Base-by-base conservation (phyloP, 1,284 basidiomycete genomes). In the Trichosporon sp. region DNA sequence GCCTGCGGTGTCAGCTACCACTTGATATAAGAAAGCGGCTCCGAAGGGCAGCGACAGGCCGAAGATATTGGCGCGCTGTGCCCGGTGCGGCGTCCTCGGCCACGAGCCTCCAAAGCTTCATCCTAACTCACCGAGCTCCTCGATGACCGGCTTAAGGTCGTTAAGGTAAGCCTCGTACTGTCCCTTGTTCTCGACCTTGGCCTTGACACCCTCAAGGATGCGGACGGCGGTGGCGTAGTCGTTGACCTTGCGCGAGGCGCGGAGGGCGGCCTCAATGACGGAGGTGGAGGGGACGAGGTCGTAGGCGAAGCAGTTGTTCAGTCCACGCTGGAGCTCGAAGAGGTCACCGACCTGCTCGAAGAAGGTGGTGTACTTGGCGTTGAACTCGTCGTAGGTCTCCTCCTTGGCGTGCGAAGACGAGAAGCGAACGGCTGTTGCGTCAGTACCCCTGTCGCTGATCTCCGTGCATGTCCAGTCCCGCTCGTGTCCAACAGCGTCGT, bases 281-380 rank as follows among this genome's bases (percentile, higher is more conserved):
- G 88, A 86, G 62, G 93, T 89, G 9, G 93, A 90, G 58, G 96
- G 96, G 29, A 99, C 97, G 73, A 99, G 88, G 84, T 99, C 96
- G 85, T 99, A 96, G 1, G 96, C 93, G 82, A 99, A 99, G 86
- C 94, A 97, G 88, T 99, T 99, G 88, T 99, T 99, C 76, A 99
- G 87, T 62, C 96, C 96, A 71, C 96, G 92, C 85, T 98, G 94
- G 75, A 96, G 91, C 86, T 98, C 95, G 82, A 98, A 98, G 72
- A 97, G 88, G 86, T 98, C 96, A 81, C 94, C 89, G 65, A 95
- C 94, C 66, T 89, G 88, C 80, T 91, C 86, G 87, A 98, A 98
- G 86, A 98, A 99, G 75, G 88, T 87, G 80, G 93, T 90, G 85
- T 98, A 98, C 80, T 95, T 92, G 72, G 90, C 87, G 81, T 92